These are phyloP conservation scores for Rhododendron molle DNA, from an alignment of 148 eudicot species.

Conservation along the genomic window DNA sequence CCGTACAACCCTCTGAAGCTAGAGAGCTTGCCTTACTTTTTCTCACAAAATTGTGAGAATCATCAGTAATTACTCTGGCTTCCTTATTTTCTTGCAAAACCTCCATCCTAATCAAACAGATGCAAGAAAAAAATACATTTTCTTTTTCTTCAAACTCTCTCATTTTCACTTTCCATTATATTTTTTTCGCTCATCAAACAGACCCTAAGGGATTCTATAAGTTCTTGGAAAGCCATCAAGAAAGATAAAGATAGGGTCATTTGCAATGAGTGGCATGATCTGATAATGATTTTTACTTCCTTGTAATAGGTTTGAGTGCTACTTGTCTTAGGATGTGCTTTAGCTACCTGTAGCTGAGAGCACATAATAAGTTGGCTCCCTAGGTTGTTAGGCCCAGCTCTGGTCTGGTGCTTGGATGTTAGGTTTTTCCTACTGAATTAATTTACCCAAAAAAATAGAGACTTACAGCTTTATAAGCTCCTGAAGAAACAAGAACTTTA, in stretches of 20 bases:
- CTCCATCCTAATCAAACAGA: too few species aligned
- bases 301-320: background rate
- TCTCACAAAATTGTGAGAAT: too few species aligned
- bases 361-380: background rate
- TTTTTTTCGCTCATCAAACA: too few species aligned
- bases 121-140: too few species aligned
- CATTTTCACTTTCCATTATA: too few species aligned
- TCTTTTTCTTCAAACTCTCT: too few species aligned
- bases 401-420: background rate
- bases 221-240: background rate
- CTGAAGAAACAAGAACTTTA: constrained; percentile 50
- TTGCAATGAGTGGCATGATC: background rate
- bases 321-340: background rate
- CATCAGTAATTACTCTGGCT: too few species aligned
- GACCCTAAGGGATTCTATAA: background rate
- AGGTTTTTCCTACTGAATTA: background rate
- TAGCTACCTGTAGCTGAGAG: background rate
- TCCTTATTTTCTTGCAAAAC: too few species aligned
- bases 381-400: background rate
- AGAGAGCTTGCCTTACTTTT: too few species aligned
- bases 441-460: background rate
- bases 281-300: background rate
- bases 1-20: too few species aligned
- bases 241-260: background rate
- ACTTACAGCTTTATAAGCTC: constrained; percentile 73